Base-by-base conservation (phyloP, 2,329 filamentous ascomycete species). In the Pseudogymnoascus sp. region DNA sequence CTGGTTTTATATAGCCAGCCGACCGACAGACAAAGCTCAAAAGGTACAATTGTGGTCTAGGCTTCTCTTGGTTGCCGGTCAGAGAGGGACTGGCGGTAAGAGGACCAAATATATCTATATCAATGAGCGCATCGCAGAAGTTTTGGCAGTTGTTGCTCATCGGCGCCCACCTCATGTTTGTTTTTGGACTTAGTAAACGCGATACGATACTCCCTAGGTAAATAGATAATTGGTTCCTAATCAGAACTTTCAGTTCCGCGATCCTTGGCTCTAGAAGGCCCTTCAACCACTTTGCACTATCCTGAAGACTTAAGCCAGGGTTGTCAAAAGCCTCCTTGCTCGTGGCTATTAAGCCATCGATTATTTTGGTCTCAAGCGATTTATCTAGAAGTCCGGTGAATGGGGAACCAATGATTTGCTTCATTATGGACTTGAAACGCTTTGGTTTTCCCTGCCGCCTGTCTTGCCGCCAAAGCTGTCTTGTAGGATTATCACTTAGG, bases 1-100 rank as follows among this genome's bases (percentile, higher is more conserved):
- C 66, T 8, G 67, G 58, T n/a, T 65, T 60, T 19, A 59, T 22
- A 60, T 71, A 69, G 23, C 67, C 61, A 7, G 68, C 69, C 1
- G 70, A 68, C 0, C 69, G 70, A 28, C 72, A 76, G 9, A 75
- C 67, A 60, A 78, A 78, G 62, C 76, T 78, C 66, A 78, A 73
- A 1, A 72, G 68, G 63, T 78, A 62, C 6, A 62, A 23, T n/a
- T 35, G 7, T 30, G 14, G 16, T 7, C 22, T 12, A n/a, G 22
- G 11, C 22, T 52, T 22, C 1, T 22, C 22, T 23, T 38, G 35
- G 12, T n/a, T 38, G 35, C 22, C 5, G 16, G 4, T 8, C 16
- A 52, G 2, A 52, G 45, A 52, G 3, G 12, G 16, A 14, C 41
- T 35, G n/a, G 62, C 60, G 2, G 70, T 63, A 3, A 77, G 68